Base-by-base conservation (phyloP, 345 rosid genomes). In the Melaleuca quinquenervia region DNA sequence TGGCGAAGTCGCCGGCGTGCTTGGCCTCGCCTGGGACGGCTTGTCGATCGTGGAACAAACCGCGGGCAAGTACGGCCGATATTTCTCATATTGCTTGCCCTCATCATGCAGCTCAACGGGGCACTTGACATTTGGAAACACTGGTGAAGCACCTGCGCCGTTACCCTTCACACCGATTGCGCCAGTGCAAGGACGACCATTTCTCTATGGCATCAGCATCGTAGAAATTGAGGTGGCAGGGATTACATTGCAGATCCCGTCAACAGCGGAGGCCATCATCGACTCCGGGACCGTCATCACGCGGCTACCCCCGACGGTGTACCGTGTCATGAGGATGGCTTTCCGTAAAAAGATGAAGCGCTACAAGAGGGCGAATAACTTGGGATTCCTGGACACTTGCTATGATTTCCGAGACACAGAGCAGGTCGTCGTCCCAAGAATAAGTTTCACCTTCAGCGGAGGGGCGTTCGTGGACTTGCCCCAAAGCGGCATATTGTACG, bases 231-330 rank as follows among this genome's bases (percentile, higher is more conserved):
- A 11, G 6, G 51, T 78, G 9, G 83, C 27, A 6, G 16, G 8
- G 83, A 78, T 51, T 11, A 24, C 16, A 44, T 45, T 78, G 50
- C 45, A 45, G 3, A 20, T 21, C 50, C 50, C 52, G 7, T 78
- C 18, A 13, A 22, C 15, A 10, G 82, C 29, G 6, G 27, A 15
- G n/a, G 12, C 82, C 2, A 93, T 96, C 20, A 89, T 96, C 8
- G 99, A 95, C 82, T 96, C 97, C 55, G 96, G 98, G 20, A 97
- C 98, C 0, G 92, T 98, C 8, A 96, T 95, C 49, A 97, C 98
- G 82, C 93, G 96, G 41, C 76, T 97, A 88, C 95, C 94, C 84
- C 92, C 96, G 52, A 92, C 94, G 55, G 95, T 98, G 24, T 97
- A 96, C 86, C 84, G 88, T 3, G 95, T 93, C 2, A 88, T 97